Conservation (phyloP, 345 rosid species). For the Gossypium herbaceum region DNA sequence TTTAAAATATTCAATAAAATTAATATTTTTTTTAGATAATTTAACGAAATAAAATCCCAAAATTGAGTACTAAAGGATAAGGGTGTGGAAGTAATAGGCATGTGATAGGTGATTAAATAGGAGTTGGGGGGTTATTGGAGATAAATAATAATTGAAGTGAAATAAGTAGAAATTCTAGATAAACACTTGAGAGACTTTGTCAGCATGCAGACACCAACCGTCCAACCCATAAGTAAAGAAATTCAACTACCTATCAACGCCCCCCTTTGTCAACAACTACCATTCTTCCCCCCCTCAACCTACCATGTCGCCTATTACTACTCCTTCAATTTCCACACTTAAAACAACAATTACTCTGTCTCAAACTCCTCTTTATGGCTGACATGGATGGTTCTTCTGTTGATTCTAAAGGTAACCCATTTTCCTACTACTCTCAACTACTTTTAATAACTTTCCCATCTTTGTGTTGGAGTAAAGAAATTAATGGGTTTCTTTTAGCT, state of each 20-base stretch:
- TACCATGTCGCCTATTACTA: too few relatives aligned
- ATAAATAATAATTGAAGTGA: background rate
- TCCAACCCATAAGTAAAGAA: background rate
- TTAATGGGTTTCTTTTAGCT: background rate
- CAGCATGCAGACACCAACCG: too few relatives aligned
- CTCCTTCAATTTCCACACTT: too few relatives aligned
- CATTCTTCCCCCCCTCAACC: slow-evolving; percentile 26
- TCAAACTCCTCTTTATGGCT: slow-evolving; percentile 28
- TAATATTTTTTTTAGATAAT: too few relatives aligned
- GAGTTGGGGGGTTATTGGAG: too few relatives aligned
- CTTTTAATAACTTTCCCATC: background rate
- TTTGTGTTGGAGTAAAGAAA: background rate
- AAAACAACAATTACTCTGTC: background rate
- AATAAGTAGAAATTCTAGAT: background rate
- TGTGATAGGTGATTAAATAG: too few relatives aligned
- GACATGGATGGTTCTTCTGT: slow-evolving; percentile 37
- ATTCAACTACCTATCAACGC: slow-evolving; percentile 51
- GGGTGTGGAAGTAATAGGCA: too few relatives aligned
- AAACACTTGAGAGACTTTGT: background rate
- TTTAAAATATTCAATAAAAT: too few relatives aligned
- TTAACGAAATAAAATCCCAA: too few relatives aligned
- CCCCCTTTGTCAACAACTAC: slow-evolving; percentile 31
- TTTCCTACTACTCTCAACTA: background rate
- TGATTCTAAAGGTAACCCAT: slow-evolving; percentile 28
- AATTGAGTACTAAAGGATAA: too few relatives aligned